These are phyloP conservation scores for Psidium friedrichsthalianum DNA, from an alignment of 345 rosid species.

Conservation along the genomic window DNA sequence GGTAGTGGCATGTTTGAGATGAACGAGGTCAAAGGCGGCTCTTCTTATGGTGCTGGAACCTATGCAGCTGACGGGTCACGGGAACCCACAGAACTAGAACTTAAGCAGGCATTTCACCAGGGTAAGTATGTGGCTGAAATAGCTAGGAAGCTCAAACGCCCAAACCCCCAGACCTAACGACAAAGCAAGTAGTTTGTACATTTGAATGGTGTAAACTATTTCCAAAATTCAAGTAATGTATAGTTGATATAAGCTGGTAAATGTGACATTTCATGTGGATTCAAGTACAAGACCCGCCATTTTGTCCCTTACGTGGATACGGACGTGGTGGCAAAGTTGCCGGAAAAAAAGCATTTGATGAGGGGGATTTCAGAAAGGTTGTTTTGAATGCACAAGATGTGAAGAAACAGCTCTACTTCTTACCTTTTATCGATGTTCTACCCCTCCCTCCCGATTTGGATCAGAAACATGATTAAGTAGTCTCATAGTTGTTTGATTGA, in stretches of 20 bases:
- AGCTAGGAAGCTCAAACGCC: constrained; percentile 52
- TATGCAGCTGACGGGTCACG: constrained; percentile 82
- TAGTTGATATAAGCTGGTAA: neutral
- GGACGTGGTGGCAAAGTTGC: neutral
- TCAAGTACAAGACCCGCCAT: neutral
- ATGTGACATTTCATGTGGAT: neutral
- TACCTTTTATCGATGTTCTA: neutral
- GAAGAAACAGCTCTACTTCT: neutral
- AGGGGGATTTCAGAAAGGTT: neutral
- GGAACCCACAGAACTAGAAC: constrained; percentile 71
- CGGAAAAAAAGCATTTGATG: neutral
- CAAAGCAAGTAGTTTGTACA: neutral
- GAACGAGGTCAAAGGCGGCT: constrained; percentile 89
- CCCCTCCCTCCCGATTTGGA: neutral
- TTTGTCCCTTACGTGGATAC: neutral
- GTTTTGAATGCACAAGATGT: neutral
- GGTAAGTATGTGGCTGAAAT: constrained; percentile 79
- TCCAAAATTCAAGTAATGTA: neutral
- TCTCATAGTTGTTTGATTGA: neutral
- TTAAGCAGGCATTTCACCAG: constrained; percentile 72
- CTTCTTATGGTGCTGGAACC: constrained; percentile 89
- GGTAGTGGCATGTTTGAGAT: constrained; percentile 83
- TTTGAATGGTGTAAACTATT: neutral
- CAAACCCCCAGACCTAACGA: neutral
- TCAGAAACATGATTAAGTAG: neutral